Evolutionary conservation across 2,329 filamentous ascomycete genomes (phyloP), one percentile per base, ranked within the genome.

Genomic region (Diaporthe vaccinii): DNA sequence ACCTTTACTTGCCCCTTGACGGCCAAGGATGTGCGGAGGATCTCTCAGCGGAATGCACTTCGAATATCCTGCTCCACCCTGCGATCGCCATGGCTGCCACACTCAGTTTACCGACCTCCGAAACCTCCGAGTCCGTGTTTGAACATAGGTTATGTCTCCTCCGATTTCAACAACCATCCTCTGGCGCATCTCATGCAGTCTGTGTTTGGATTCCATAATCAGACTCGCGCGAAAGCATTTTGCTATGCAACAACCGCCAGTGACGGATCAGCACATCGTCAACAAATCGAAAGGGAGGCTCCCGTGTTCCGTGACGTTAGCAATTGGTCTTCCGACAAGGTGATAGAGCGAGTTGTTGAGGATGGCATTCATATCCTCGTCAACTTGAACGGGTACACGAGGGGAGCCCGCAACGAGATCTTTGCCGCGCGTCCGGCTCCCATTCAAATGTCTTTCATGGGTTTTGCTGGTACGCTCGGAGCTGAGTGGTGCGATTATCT

Each of bases 401-500:
- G 97, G 72, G 97, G 97, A 41, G 97, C 97, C n/a, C 92, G 96
- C 34, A 99, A 99, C 79, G 97, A 99, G 82, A 93, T 99, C 5
- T 99, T 99, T 83, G 97, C 97, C 31, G 97, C 97, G 31, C 92
- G 97, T 36, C 95, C 97, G 22, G 95, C 96, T 2, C 97, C 97
- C 0, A 95, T 99, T 58, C 97, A 99, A 79, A 99, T 99, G 97
- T 98, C 97, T 0, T 99, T 99, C 81, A 99, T 99, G 97, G 97
- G 97, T 0, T 99, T 99, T 82, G 97, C 97, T 0, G 97, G 97
- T 14, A 98, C 96, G 0, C 87, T 99, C 1, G 97, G 97, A 8
- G 97, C 97, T 3, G 97, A 99, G 82, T 99, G 97, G 97, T 99
- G 97, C 79, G 97, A 99, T 82, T 99, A 99, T 81, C 92, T 99